Percentiles rank a stretch among this genome's conserved stretches.
phyloP scores from a whole-genome alignment of 352 stramenopile genomes.

The Pythium plurisporium region DNA sequence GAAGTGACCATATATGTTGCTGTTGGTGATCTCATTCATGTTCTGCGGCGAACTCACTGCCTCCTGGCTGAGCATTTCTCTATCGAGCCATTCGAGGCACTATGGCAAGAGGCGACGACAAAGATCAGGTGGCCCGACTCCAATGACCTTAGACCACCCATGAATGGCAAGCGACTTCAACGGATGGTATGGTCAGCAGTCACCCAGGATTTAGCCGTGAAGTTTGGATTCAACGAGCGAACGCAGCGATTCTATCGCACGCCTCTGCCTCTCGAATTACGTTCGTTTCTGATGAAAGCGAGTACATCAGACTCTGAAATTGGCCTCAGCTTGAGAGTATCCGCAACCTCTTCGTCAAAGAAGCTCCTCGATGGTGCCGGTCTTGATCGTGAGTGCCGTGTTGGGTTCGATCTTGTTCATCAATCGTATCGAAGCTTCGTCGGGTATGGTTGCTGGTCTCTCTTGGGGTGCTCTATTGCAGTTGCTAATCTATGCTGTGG shows the following conservation, averaged over 20 bases:
- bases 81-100: conserved; percentile 5
- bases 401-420: conserved; percentile 22
- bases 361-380: conserved; percentile 15
- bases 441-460: conserved; percentile 7
- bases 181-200: conserved; percentile 4
- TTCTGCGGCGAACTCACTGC: conserved; percentile 4
- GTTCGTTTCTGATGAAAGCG: not conserved
- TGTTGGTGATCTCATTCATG: conserved; percentile 5
- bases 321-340: not conserved
- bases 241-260: conserved; percentile 22
- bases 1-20: conserved; percentile 55
- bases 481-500: too few relatives aligned
- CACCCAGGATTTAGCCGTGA: conserved; percentile 13
- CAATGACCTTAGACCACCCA: too few relatives aligned
- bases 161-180: not conserved
- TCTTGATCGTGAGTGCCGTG: conserved; percentile 11
- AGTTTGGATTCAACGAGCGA: conserved; percentile 16
- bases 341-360: not conserved
- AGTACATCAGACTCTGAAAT: not conserved
- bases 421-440: conserved; percentile 22
- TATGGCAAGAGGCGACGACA: conserved; percentile 13
- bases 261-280: conserved; percentile 10
- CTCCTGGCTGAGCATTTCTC: conserved; percentile 2
- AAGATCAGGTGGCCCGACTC: not conserved
- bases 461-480: too few relatives aligned